phyloP scores from a whole-genome alignment of 2,329 filamentous ascomycete genomes.

The Hymenoscyphus salicellus region DNA sequence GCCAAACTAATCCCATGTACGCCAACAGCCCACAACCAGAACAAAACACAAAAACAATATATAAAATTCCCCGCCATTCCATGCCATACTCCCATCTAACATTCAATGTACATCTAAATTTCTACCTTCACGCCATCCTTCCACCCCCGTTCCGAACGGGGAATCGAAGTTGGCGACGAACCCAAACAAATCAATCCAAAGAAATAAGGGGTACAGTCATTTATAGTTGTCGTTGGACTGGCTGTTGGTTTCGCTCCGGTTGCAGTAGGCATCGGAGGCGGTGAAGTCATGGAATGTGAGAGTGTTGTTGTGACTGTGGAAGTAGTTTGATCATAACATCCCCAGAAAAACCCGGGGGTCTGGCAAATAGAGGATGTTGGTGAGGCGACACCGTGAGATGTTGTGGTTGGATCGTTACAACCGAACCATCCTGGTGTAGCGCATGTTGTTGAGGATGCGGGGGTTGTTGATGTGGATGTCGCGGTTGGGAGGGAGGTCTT shows the following conservation, averaged over 20 bases:
- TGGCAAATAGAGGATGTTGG: slow-evolving; percentile 42
- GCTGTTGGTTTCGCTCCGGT: slow-evolving; percentile 23
- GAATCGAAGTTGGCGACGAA: slow-evolving; percentile 24
- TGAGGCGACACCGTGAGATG: slow-evolving; percentile 34
- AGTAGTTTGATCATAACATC: slow-evolving; percentile 46
- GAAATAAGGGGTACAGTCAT: slow-evolving; percentile 31
- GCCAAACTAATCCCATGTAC: background rate
- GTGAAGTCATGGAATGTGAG: slow-evolving; percentile 37
- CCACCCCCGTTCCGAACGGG: slow-evolving; percentile 4
- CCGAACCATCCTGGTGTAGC: slow-evolving; percentile 45
- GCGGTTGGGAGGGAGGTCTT: slow-evolving; percentile 32
- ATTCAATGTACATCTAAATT: slow-evolving; percentile 4
- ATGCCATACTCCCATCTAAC: background rate
- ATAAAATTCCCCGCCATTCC: slow-evolving; percentile 6
- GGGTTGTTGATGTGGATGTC: slow-evolving; percentile 25
- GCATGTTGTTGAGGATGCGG: slow-evolving; percentile 36
- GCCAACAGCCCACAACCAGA: background rate
- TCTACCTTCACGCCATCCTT: background rate
- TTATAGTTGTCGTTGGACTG: slow-evolving; percentile 3
- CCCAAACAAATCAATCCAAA: slow-evolving; percentile 34
- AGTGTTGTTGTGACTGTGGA: slow-evolving; percentile 37
- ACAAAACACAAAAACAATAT: background rate
- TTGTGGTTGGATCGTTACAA: slow-evolving; percentile 48
- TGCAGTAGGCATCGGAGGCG: slow-evolving; percentile 30
- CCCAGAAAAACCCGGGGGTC: slow-evolving; percentile 58